A percentile compares a stretch with the other conserved stretches of the same genome.
phyloP scores from a whole-genome alignment of 805 yeast genomes.

The Kodamaea leandrae region DNA sequence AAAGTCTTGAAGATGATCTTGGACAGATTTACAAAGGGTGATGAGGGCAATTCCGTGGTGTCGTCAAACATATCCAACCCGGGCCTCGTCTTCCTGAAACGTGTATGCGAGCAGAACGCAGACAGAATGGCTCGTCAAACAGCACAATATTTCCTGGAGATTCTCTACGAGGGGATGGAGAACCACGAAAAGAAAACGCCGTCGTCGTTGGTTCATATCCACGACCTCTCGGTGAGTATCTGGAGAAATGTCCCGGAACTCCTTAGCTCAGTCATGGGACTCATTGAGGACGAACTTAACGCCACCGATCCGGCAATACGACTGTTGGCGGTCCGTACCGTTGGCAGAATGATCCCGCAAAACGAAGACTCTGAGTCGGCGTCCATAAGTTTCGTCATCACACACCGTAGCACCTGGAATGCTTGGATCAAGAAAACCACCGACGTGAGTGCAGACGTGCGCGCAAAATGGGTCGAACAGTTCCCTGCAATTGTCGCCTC shows the following conservation, averaged over 20 bases:
- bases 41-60: slow-evolving; percentile 19
- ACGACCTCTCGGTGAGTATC: slow-evolving; percentile 57
- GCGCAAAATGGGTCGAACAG: slow-evolving; percentile 68
- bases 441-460: slow-evolving; percentile 62
- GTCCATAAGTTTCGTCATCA: slow-evolving; percentile 53
- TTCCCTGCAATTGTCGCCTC: slow-evolving; percentile 45
- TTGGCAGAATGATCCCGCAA: slow-evolving; percentile 57
- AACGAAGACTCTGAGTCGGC: slow-evolving; percentile 28
- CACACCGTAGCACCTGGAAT: slow-evolving; percentile 59
- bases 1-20: slow-evolving; percentile 60
- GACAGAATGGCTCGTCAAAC: slow-evolving; percentile 74
- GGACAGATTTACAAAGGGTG: slow-evolving; percentile 50
- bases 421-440: slow-evolving; percentile 74
- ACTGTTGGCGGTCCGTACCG: slow-evolving; percentile 64
- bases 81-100: slow-evolving; percentile 62
- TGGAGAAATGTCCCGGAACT: slow-evolving; percentile 81
- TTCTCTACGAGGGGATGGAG: slow-evolving; percentile 49
- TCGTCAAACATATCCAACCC: slow-evolving; percentile 41
- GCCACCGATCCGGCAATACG: slow-evolving; percentile 67
- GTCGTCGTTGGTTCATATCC: slow-evolving; percentile 34
- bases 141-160: slow-evolving; percentile 77
- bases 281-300: slow-evolving; percentile 73
- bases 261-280: slow-evolving; percentile 69
- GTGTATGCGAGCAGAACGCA: slow-evolving; percentile 65
- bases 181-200: slow-evolving; percentile 12